Evolutionary conservation across 1,284 basidiomycete species (phyloP).

Genomic region (Omphalotus olearius): DNA sequence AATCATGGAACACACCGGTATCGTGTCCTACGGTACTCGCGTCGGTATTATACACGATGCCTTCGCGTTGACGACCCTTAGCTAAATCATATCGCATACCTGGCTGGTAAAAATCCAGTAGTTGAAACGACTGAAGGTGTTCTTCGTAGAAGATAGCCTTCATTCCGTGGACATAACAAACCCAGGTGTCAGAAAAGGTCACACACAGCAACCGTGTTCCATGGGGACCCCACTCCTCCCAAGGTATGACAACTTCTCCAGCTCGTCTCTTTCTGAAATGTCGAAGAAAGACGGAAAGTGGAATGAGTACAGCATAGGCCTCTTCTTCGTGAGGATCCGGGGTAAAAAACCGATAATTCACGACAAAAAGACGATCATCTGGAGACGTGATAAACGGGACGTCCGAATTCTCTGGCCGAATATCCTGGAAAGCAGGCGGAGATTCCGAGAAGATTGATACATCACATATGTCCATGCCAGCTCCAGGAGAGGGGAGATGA

Average conservation of each 20-base stretch:
- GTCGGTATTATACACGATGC: not conserved
- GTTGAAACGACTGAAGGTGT: not conserved
- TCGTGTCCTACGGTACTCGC: not conserved
- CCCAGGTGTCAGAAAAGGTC: slow-evolving; percentile 13
- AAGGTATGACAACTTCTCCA: not conserved
- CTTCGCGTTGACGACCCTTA: not conserved
- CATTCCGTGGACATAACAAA: slow-evolving; percentile 14
- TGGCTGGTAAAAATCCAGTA: slow-evolving; percentile 11
- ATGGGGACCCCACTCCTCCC: slow-evolving; percentile 13
- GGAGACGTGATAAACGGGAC: slow-evolving; percentile 12
- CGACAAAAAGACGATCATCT: slow-evolving; percentile 12
- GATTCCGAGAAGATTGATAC: slow-evolving; percentile 5
- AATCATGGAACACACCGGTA: not conserved
- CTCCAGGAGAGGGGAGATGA: not conserved
- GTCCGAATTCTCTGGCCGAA: not conserved
- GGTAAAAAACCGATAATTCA: slow-evolving; percentile 5
- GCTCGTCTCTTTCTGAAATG: not conserved
- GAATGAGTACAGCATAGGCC: slow-evolving; percentile 11
- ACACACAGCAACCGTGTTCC: slow-evolving; percentile 8
- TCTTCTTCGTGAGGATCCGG: not conserved
- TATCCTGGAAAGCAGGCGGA: not conserved
- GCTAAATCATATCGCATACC: slow-evolving; percentile 1
- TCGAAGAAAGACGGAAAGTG: slow-evolving; percentile 10
- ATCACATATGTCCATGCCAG: not conserved
- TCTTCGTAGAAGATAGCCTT: slow-evolving; percentile 6